Evolutionary conservation across 352 stramenopile genomes (phyloP).

Genomic region (Globisporangium acanthophoron): DNA sequence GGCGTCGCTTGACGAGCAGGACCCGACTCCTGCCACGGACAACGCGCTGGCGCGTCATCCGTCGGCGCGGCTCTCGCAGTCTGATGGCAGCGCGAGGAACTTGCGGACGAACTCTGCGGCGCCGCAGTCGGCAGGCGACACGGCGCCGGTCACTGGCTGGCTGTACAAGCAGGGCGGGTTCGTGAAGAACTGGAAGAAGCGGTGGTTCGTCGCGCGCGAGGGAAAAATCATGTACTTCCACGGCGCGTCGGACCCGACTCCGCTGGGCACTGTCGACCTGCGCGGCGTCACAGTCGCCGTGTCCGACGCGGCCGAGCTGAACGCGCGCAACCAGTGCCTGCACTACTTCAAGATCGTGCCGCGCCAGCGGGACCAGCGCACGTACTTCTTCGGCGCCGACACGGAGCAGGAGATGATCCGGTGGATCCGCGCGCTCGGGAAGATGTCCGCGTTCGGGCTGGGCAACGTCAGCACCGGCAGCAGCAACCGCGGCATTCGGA

Average conservation of each 20-base stretch:
- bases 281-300: conserved; percentile 50
- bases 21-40: neutral
- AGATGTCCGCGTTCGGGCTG: conserved; percentile 31
- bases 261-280: conserved; percentile 62
- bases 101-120: conserved; percentile 13
- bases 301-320: conserved; percentile 50
- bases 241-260: conserved; percentile 53
- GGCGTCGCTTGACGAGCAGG: conserved; percentile 22
- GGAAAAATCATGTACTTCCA: conserved; percentile 79
- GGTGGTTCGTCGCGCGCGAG: conserved; percentile 79
- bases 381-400: conserved; percentile 71
- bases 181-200: conserved; percentile 82
- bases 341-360: conserved; percentile 74
- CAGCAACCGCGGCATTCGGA: neutral
- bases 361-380: conserved; percentile 44
- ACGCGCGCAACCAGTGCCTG: conserved; percentile 48
- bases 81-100: conserved; percentile 8
- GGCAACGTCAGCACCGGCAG: neutral
- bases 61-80: neutral
- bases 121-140: conserved; percentile 15
- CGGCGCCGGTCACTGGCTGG: conserved; percentile 58
- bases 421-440: conserved; percentile 59
- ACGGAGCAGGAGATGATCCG: conserved; percentile 58
- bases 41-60: neutral
- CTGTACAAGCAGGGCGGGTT: conserved; percentile 77